Base-by-base conservation (phyloP, 2,329 filamentous ascomycete species). In the Aureobasidium sp. region DNA sequence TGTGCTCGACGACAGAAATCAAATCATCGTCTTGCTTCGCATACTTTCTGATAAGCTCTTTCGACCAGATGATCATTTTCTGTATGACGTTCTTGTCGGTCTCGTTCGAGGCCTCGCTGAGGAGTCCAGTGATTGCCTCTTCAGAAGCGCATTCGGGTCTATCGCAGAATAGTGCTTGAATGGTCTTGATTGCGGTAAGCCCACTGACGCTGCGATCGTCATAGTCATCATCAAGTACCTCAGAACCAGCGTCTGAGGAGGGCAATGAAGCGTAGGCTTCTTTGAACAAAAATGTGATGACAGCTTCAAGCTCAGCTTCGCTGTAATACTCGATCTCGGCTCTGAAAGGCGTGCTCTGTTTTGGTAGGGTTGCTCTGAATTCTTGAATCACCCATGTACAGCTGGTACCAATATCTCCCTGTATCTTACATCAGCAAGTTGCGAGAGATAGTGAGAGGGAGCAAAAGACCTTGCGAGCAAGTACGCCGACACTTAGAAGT, bases 251-350 rank as follows among this genome's bases (percentile, higher is more conserved):
- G 4, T 58, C 47, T 5, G 48, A 44, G 13, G 36, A 17, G 23
- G 32, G 5, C 3, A 48, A n/a, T 6, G 32, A 10, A 7, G 27
- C 36, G 17, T 59, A 29, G 7, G 42, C 55, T 26, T 58, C 55
- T 34, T 58, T 48, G 26, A 48, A 58, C 44, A 46, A 17, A 8
- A 23, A 13, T 8, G 39, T 59, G 20, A 48, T 27, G 9, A 59
- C 20, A 2, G 46, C n/a, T 50, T 59, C 41, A 4, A 37, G 36
- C 27, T 67, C 62, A 0, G 63, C 36, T 12, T 15, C 41, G 27
- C 29, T 46, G 50, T 65, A 68, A 50, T 68, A 67, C 27, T 51
- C 44, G 29, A 69, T 64, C 34, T 65, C 44, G 1, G 68, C 67
- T 2, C 39, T 23, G 57, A 67, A 69, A 5, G 64, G 64, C 5